A percentile compares a stretch with the other conserved stretches of the same genome.
These are phyloP conservation scores for Trichoderma gracile DNA, from an alignment of 2,329 filamentous ascomycete species.

Conservation along the genomic window DNA sequence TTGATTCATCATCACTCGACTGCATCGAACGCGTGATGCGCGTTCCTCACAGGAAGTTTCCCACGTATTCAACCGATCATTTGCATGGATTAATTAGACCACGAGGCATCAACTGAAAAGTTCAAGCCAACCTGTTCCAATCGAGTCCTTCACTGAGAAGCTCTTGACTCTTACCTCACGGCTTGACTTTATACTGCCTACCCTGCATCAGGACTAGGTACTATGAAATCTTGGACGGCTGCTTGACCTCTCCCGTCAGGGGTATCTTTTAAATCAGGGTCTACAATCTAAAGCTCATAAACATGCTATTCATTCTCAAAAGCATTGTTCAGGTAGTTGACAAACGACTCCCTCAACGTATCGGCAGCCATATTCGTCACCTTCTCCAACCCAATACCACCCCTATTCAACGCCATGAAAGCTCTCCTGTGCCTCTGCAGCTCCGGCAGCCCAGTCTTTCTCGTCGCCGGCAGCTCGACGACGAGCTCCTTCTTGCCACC, in stretches of 20 bases:
- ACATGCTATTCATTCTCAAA: conserved; percentile 49
- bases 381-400: conserved; percentile 60
- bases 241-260: neutral
- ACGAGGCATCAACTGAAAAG: no score
- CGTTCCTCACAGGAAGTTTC: no score
- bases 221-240: neutral
- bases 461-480: conserved; percentile 63
- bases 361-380: conserved; percentile 56
- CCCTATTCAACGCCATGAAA: conserved; percentile 75
- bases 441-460: conserved; percentile 69
- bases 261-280: neutral
- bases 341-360: conserved; percentile 63
- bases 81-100: no score
- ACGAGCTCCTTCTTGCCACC: conserved; percentile 50
- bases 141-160: neutral
- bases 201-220: neutral
- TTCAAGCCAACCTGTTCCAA: neutral
- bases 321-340: conserved; percentile 65
- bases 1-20: no score
- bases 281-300: neutral
- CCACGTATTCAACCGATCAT: no score
- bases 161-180: no score
- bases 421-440: conserved; percentile 76
- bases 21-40: no score
- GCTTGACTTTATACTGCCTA: neutral